Percentiles rank a stretch among this genome's conserved stretches.
These are phyloP conservation scores for Viridothelium virens DNA, from an alignment of 495 filamentous ascomycete species.

Conservation along the genomic window DNA sequence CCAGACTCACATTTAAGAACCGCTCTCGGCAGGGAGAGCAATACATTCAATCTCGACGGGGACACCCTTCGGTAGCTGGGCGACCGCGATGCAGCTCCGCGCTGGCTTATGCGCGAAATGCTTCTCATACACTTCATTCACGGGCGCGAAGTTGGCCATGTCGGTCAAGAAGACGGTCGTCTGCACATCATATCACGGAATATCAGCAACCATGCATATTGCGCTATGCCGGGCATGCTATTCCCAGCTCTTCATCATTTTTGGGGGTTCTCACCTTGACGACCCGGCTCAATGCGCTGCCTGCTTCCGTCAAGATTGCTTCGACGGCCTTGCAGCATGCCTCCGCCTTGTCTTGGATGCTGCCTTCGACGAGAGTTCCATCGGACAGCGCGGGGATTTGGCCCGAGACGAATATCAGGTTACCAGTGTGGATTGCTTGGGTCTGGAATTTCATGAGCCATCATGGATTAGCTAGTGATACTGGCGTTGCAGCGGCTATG, in stretches of 20 bases:
- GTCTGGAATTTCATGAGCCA: constrained; percentile 45
- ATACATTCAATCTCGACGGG: constrained; percentile 90
- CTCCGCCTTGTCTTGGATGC: constrained; percentile 67
- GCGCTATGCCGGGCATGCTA: too few relatives aligned
- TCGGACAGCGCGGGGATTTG: constrained; percentile 75
- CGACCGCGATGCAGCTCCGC: constrained; percentile 84
- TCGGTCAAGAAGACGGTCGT: constrained; percentile 68
- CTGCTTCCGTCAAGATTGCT: constrained; percentile 69
- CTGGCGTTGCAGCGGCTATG: too few relatives aligned
- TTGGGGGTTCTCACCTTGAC: constrained; percentile 55
- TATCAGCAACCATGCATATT: too few relatives aligned
- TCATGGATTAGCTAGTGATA: background rate
- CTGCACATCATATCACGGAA: background rate
- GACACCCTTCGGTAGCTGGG: constrained; percentile 82
- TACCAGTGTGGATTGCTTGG: constrained; percentile 79
- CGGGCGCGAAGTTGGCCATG: constrained; percentile 75
- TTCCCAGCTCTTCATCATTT: too few relatives aligned
- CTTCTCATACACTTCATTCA: constrained; percentile 85
- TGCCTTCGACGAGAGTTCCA: constrained; percentile 67
- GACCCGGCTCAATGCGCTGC: constrained; percentile 62
- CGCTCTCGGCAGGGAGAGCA: constrained; percentile 43
- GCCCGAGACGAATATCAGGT: constrained; percentile 83
- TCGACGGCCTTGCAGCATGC: constrained; percentile 70
- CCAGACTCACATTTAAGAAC: background rate
- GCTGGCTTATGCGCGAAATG: constrained; percentile 85